These are phyloP conservation scores for Lactifluus pinguis DNA, from an alignment of 768 basidiomycete genomes.

Conservation along the genomic window DNA sequence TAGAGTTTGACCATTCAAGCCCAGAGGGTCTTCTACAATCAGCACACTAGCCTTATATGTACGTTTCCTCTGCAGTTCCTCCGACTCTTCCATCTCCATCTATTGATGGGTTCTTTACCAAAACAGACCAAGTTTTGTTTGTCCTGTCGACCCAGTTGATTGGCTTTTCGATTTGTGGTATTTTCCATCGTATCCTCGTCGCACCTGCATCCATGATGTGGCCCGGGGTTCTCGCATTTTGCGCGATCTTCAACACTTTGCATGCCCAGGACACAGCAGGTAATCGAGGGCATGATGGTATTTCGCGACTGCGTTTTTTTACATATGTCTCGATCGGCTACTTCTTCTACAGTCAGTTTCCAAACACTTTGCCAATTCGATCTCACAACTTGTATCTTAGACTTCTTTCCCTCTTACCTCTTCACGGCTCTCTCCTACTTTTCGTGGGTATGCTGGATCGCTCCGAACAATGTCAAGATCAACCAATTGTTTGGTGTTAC, in stretches of 20 bases:
- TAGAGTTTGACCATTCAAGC: too few relatives aligned
- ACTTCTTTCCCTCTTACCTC: background rate
- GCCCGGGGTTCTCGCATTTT: conserved; percentile 35
- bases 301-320: conserved; percentile 48
- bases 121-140: conserved; percentile 27
- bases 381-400: background rate
- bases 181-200: too few relatives aligned
- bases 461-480: background rate
- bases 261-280: conserved; percentile 32
- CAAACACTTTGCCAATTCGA: background rate
- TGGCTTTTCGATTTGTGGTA: conserved; percentile 18
- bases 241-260: conserved; percentile 38
- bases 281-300: conserved; percentile 35
- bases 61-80: too few relatives aligned
- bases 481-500: background rate
- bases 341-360: conserved; percentile 38
- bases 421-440: background rate
- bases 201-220: conserved; percentile 38
- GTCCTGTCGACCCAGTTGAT: conserved; percentile 35
- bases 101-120: too few relatives aligned
- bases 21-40: too few relatives aligned
- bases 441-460: background rate
- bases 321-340: conserved; percentile 32
- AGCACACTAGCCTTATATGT: too few relatives aligned
- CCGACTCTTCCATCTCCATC: too few relatives aligned